A percentile compares a stretch with the other conserved stretches of the same genome.
These are phyloP conservation scores for Penicillium sp. DNA, from an alignment of 2,329 filamentous ascomycete species.

Conservation along the genomic window DNA sequence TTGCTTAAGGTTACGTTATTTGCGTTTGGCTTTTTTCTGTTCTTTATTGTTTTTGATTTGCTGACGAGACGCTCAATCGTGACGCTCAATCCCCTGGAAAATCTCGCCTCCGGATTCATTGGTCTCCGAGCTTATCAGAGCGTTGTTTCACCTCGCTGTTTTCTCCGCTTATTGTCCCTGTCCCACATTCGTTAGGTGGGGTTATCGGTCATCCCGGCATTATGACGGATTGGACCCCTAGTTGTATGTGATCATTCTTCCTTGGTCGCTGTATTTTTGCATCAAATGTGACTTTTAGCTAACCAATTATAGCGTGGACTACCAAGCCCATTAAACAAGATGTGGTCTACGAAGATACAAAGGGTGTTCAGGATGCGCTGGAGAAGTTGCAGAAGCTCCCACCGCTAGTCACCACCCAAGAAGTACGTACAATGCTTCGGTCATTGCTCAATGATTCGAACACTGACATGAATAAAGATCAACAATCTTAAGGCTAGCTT, in stretches of 20 bases:
- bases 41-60: constrained; percentile 8
- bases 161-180: constrained; percentile 2
- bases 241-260: constrained; percentile 21
- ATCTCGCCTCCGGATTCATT: not conserved
- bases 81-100: not conserved
- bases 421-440: constrained; percentile 2
- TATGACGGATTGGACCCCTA: constrained; percentile 34
- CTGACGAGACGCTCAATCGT: not conserved
- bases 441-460: not conserved
- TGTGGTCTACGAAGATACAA: constrained; percentile 47
- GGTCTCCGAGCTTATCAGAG: not conserved
- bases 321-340: constrained; percentile 49
- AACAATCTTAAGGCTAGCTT: constrained; percentile 74
- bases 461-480: constrained; percentile 52
- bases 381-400: constrained; percentile 47
- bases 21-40: not conserved
- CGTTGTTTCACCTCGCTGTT: not conserved
- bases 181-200: constrained; percentile 6
- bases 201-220: not conserved
- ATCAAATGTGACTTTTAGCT: not conserved
- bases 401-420: constrained; percentile 37
- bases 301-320: constrained; percentile 37
- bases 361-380: constrained; percentile 41
- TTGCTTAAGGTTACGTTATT: not conserved
- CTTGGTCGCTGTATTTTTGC: not conserved